A percentile compares a stretch with the other conserved stretches of the same genome.
phyloP scores from a whole-genome alignment of 2,329 filamentous ascomycete genomes.

The Arthrobotrys megalospora region DNA sequence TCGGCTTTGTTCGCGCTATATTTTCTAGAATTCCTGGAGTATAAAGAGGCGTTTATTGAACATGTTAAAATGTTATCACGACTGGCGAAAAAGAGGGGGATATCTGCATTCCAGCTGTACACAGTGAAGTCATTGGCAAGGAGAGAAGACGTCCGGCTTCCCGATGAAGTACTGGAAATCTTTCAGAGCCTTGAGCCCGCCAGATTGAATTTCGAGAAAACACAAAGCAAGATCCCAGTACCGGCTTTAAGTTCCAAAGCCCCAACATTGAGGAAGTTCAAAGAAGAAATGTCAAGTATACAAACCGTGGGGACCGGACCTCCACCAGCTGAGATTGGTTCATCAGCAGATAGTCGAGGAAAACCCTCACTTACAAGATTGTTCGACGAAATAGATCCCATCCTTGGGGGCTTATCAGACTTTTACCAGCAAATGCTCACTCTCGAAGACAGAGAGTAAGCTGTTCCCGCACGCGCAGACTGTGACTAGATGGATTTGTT shows the following conservation, averaged over 20 bases:
- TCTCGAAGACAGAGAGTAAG: slow-evolving; percentile 17
- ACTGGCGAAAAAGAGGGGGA: slow-evolving; percentile 35
- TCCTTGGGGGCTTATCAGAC: slow-evolving; percentile 48
- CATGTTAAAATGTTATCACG: slow-evolving; percentile 39
- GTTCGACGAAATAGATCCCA: slow-evolving; percentile 47
- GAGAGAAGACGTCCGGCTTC: slow-evolving; percentile 42
- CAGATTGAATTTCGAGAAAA: slow-evolving; percentile 14
- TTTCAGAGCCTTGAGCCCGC: slow-evolving; percentile 23
- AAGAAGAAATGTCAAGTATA: slow-evolving; percentile 34
- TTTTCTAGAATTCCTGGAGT: slow-evolving; percentile 43
- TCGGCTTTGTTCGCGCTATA: slow-evolving; percentile 41
- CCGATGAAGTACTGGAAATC: slow-evolving; percentile 29
- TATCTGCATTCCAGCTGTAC: slow-evolving; percentile 43
- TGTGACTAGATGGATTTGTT: slow-evolving; percentile 17
- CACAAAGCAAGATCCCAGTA: slow-evolving; percentile 35
- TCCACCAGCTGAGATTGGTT: background rate
- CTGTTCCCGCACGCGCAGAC: background rate
- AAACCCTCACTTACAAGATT: slow-evolving; percentile 25
- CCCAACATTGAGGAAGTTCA: slow-evolving; percentile 39
- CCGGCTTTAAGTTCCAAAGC: slow-evolving; percentile 40
- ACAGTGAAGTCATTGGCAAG: slow-evolving; percentile 35
- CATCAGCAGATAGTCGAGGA: background rate
- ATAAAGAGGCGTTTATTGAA: slow-evolving; percentile 43
- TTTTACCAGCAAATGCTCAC: slow-evolving; percentile 50
- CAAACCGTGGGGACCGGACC: background rate